Base-by-base conservation (phyloP, 2,329 filamentous ascomycete species). In the Camptophora hylomeconis region DNA sequence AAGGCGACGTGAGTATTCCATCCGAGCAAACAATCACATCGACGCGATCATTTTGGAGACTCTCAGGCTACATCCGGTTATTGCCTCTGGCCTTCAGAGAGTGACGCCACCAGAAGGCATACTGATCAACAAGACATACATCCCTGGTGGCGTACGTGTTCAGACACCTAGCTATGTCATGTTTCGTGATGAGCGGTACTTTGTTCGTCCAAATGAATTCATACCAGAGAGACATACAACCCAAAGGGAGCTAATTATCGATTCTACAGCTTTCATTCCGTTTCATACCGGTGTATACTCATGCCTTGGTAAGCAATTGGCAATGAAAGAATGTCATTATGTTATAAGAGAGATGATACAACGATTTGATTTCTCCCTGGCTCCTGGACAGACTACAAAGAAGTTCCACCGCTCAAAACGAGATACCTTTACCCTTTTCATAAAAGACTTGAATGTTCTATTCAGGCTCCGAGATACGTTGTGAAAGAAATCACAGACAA, bases 121-220 rank as follows among this genome's bases (percentile, higher is more conserved):
- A 5, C 42, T 43, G 11, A 48, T 62, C 21, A 52, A 51, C 10
- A 55, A 53, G 16, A 40, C 45, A 10, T 45, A 54, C 17, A 56
- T 63, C 6, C 57, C 57, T 1, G 45, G 47, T 4, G 56, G 57
- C 27, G 53, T 47, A 4, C 43, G 56, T 10, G 55, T 63, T 14
- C 60, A 53, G 30, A 54, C 56, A 5, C 57, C 61, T 30, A 57
- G 63, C 5, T 67, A 63, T 36, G 62, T 64, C 2, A 54, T 65
- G 3, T 66, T 67, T 39, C 55, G 56, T 7, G 62, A 67, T 28
- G 45, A 54, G 2, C 47, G 52, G 0, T 52, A 64, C 6, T 67
- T 62, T 33, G 58, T 58, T 0, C 49, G 61, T 1, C 58, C 63
- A 0, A 54, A 63, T 18, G 42, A 36, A 4, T 67, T 58, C 52